Conservation (phyloP, 2,329 filamentous ascomycete species). For the Furcasterigmium furcatum region DNA sequence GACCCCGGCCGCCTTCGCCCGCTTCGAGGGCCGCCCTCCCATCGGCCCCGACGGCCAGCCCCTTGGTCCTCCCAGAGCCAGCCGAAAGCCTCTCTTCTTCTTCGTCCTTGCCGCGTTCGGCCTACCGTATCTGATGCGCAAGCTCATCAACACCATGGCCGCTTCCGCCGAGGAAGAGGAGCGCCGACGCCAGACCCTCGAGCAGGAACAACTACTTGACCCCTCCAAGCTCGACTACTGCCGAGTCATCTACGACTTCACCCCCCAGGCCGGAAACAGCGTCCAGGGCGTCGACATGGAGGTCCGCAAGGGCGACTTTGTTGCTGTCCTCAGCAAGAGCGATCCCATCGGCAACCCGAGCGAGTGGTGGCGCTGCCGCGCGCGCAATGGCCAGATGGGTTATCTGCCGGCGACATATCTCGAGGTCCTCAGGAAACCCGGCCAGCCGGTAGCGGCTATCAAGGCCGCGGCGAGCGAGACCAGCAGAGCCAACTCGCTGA, state of each 20-base stretch:
- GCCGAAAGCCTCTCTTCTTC: constrained; percentile 93
- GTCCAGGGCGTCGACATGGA: constrained; percentile 78
- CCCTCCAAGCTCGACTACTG: constrained; percentile 95
- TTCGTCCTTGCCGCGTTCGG: constrained; percentile 94
- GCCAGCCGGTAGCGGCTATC: constrained; percentile 48
- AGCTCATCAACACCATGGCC: constrained; percentile 83
- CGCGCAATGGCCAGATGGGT: constrained; percentile 83
- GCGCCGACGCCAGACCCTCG: constrained; percentile 46
- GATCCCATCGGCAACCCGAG: constrained; percentile 89
- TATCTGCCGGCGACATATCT: constrained; percentile 92
- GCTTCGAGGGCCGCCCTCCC: constrained; percentile 70
- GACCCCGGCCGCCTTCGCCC: constrained; percentile 87
- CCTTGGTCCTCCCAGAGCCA: constrained; percentile 65
- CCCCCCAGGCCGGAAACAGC: constrained; percentile 64
- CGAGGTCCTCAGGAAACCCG: constrained; percentile 63
- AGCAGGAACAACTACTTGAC: constrained; percentile 60
- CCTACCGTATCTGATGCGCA: constrained; percentile 94
- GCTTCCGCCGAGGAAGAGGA: constrained; percentile 83
- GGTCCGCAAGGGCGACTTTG: constrained; percentile 92
- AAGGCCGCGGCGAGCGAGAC: constrained; percentile 44
- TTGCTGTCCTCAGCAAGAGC: constrained; percentile 88
- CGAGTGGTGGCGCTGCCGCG: constrained; percentile 96
- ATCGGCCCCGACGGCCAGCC: constrained; percentile 59
- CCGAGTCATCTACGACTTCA: constrained; percentile 90
- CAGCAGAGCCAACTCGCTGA: constrained; percentile 46